phyloP scores from a whole-genome alignment of 148 eudicot species.

The Mesembryanthemum crystallinum region DNA sequence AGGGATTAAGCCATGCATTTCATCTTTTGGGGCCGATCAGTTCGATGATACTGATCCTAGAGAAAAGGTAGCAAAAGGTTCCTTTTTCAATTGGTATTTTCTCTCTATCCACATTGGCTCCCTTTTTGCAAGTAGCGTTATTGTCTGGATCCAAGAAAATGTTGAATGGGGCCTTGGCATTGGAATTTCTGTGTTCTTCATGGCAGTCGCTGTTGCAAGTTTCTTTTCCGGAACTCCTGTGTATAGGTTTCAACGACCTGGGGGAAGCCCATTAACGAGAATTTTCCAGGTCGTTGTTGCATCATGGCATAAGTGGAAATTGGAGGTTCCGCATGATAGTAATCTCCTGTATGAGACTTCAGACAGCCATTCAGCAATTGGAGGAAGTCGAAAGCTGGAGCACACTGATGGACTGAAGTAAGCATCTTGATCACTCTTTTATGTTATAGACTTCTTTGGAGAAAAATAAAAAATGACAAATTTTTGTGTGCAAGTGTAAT shows the following conservation, averaged over 20 bases:
- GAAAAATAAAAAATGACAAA: no score
- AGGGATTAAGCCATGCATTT: constrained; percentile 37
- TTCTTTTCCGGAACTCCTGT: constrained; percentile 32
- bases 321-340: constrained; percentile 43
- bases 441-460: no score
- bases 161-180: constrained; percentile 33
- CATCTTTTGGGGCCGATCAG: constrained; percentile 41
- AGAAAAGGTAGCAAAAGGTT: constrained; percentile 33
- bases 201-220: constrained; percentile 27
- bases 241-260: constrained; percentile 40
- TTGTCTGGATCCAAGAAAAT: constrained; percentile 36
- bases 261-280: constrained; percentile 69
- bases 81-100: constrained; percentile 41
- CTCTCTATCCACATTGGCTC: constrained; percentile 35
- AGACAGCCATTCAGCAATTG: constrained; percentile 46
- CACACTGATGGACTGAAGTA: constrained; percentile 65
- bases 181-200: constrained; percentile 29
- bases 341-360: constrained; percentile 47
- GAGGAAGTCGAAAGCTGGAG: constrained; percentile 58
- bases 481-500: no score
- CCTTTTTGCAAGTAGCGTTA: constrained; percentile 21
- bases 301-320: constrained; percentile 39
- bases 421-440: constrained; percentile 10
- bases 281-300: constrained; percentile 67
- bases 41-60: constrained; percentile 34